Evolutionary conservation across 1,284 basidiomycete genomes (phyloP).

Genomic region (Ceratobasidium theobromae): DNA sequence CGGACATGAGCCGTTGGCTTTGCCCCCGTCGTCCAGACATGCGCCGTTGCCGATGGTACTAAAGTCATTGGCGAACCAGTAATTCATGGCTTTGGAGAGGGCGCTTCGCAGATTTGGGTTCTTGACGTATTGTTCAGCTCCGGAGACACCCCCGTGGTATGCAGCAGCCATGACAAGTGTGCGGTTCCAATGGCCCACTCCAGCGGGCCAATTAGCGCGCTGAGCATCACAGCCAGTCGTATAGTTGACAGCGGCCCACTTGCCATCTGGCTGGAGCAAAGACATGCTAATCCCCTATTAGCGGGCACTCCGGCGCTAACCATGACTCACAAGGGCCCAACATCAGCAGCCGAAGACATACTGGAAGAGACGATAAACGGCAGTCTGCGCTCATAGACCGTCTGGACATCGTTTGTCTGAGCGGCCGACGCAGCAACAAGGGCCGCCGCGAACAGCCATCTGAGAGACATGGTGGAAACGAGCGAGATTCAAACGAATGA

Average conservation of each 20-base stretch:
- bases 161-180: constrained; percentile 57
- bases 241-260: constrained; percentile 54
- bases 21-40: constrained; percentile 58
- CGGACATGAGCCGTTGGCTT: constrained; percentile 47
- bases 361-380: constrained; percentile 16
- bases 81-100: constrained; percentile 57
- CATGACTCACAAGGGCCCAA: background rate
- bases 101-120: constrained; percentile 47
- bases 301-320: background rate
- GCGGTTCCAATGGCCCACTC: constrained; percentile 59
- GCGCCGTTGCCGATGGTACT: constrained; percentile 43
- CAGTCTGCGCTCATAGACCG: constrained; percentile 22
- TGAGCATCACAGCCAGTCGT: constrained; percentile 59
- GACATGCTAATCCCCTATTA: background rate
- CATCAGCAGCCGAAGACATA: background rate
- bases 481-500: background rate
- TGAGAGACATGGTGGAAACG: background rate
- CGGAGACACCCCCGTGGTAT: constrained; percentile 54
- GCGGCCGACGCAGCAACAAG: background rate
- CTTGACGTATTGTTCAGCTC: constrained; percentile 44
- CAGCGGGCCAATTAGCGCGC: constrained; percentile 66
- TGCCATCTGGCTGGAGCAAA: background rate
- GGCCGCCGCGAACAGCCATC: background rate
- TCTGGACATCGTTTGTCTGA: constrained; percentile 13
- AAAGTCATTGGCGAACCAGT: constrained; percentile 65